Evolutionary conservation across 73 alveolate species (phyloP).

Genomic region (Paramecium sonneborni): DNA sequence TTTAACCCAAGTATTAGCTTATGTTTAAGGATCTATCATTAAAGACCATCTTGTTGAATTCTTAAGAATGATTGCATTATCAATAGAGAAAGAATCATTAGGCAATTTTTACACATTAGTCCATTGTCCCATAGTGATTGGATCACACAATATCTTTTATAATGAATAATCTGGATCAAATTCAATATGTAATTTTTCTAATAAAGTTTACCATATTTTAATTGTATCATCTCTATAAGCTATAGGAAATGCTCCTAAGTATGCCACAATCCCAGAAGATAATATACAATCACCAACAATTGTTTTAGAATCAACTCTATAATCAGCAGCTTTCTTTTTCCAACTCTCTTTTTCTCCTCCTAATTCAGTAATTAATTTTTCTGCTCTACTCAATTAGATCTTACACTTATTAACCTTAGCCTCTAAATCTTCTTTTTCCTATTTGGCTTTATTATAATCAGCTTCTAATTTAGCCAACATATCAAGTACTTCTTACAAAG

Average conservation of each 20-base stretch:
- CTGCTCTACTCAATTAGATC: constrained; percentile 97
- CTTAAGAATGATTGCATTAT: constrained; percentile 96
- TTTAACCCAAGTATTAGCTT: constrained; percentile 96
- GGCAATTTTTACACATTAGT: constrained; percentile 91
- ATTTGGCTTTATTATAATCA: constrained; percentile 92
- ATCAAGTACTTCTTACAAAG: constrained; percentile 89
- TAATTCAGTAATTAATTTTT: constrained; percentile 94
- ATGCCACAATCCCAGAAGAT: constrained; percentile 98
- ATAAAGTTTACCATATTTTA: constrained; percentile 87
- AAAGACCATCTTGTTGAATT: constrained; percentile 99
- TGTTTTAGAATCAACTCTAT: constrained; percentile 85
- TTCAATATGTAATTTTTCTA: constrained; percentile 68
- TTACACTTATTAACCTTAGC: constrained; percentile 93
- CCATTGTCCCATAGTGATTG: constrained; percentile 98
- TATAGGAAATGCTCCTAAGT: constrained; percentile 98
- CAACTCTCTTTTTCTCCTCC: constrained; percentile 98
- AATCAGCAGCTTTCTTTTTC: constrained; percentile 81
- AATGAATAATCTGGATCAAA: constrained; percentile 75
- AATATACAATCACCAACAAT: constrained; percentile 98
- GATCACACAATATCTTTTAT: constrained; percentile 95
- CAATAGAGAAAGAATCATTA: constrained; percentile 95
- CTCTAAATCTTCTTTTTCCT: constrained; percentile 93
- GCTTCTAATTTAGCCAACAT: constrained; percentile 88
- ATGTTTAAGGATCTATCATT: constrained; percentile 99
- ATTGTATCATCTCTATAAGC: constrained; percentile 96